Percentiles rank a stretch among this genome's conserved stretches.
phyloP scores from a whole-genome alignment of 2,329 filamentous ascomycete species.

The Fusarium neocosmosporiellum region DNA sequence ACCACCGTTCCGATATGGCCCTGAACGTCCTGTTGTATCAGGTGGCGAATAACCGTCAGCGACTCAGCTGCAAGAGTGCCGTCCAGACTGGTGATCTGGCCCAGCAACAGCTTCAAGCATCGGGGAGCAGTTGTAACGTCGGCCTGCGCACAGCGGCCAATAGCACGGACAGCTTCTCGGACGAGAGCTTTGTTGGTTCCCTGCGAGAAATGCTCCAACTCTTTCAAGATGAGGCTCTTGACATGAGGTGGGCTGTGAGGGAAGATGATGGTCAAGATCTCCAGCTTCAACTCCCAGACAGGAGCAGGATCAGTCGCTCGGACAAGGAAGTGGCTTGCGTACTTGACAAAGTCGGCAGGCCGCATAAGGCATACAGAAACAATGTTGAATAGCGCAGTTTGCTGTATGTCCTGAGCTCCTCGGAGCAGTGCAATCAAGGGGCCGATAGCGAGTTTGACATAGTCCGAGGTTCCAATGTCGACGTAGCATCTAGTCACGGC shows the following conservation, averaged over 20 bases:
- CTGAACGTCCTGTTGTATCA: conserved; percentile 90
- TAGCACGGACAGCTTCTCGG: conserved; percentile 89
- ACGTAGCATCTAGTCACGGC: conserved; percentile 88
- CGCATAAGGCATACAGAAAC: conserved; percentile 86
- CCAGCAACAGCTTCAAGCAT: conserved; percentile 84
- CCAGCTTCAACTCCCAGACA: conserved; percentile 92
- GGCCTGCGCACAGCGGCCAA: conserved; percentile 90
- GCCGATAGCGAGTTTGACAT: conserved; percentile 80
- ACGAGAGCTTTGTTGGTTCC: conserved; percentile 80
- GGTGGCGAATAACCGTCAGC: conserved; percentile 91
- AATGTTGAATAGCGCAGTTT: conserved; percentile 92
- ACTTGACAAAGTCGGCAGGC: conserved; percentile 85
- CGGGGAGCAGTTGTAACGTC: conserved; percentile 77
- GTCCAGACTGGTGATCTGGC: conserved; percentile 89
- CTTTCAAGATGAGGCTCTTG: conserved; percentile 89
- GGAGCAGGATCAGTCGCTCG: conserved; percentile 81
- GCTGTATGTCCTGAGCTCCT: conserved; percentile 86
- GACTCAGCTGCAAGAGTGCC: conserved; percentile 91
- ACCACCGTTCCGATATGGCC: conserved; percentile 88
- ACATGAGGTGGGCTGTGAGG: conserved; percentile 79
- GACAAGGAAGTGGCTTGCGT: conserved; percentile 90
- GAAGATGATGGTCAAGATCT: conserved; percentile 90
- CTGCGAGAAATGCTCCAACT: conserved; percentile 92
- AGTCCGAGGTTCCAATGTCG: conserved; percentile 82
- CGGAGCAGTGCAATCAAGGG: conserved; percentile 88